Percentiles rank a stretch among this genome's conserved stretches.
phyloP scores from a whole-genome alignment of 306 rosid species.

The Corylus avellana region DNA sequence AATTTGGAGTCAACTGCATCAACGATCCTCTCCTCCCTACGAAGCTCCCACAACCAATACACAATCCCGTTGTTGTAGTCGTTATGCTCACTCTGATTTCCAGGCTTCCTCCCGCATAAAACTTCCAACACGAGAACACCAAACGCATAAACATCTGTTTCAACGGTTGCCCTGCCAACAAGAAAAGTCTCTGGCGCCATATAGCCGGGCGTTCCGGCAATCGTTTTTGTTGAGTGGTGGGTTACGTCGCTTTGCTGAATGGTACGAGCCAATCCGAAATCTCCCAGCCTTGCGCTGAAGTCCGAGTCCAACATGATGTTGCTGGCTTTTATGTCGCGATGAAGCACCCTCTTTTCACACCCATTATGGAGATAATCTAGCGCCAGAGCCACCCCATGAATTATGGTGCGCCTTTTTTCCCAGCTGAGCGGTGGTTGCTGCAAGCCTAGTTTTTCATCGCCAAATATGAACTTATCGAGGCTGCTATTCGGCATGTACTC shows the following conservation, averaged over 20 bases:
- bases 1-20: constrained; percentile 48
- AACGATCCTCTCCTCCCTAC: constrained; percentile 39
- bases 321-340: constrained; percentile 76
- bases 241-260: constrained; percentile 52
- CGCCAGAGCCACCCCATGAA: constrained; percentile 69
- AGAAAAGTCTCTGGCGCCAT: constrained; percentile 87
- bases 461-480: constrained; percentile 60
- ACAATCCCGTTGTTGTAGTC: constrained; percentile 58
- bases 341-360: constrained; percentile 66
- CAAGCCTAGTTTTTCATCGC: constrained; percentile 21
- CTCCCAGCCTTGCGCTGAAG: constrained; percentile 62
- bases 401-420: constrained; percentile 49
- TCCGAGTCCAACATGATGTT: constrained; percentile 72
- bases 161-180: constrained; percentile 60
- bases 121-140: constrained; percentile 71
- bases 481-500: constrained; percentile 85
- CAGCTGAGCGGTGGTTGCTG: constrained; percentile 38
- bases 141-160: constrained; percentile 75
- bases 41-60: constrained; percentile 68
- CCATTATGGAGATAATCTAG: constrained; percentile 75
- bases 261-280: constrained; percentile 72
- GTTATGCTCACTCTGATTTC: constrained; percentile 33
- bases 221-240: constrained; percentile 69
- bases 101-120: constrained; percentile 62
- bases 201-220: constrained; percentile 83